Percentiles rank a stretch among this genome's conserved stretches.
Evolutionary conservation across 2,329 filamentous ascomycete genomes (phyloP).

Genomic region (Diaporthe citriasiana): DNA sequence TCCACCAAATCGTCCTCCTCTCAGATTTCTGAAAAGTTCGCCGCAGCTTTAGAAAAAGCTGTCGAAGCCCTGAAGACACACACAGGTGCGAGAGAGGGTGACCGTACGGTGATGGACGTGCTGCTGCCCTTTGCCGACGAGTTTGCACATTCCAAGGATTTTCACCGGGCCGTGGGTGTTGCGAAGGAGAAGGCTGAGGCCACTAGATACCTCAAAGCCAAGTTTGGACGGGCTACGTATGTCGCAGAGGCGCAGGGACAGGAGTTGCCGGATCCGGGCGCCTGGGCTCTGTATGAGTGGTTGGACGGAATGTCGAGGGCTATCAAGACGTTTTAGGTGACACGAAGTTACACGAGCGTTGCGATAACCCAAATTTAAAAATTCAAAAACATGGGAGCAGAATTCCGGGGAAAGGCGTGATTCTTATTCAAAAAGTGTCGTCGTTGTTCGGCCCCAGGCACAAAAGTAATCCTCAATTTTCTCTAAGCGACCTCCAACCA

Average conservation of each 20-base stretch:
- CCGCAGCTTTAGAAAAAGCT: slow-evolving; percentile 38
- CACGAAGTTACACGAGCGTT: not conserved
- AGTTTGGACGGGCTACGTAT: slow-evolving; percentile 50
- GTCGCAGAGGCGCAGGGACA: slow-evolving; percentile 49
- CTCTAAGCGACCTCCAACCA: not conserved
- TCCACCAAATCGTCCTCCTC: not conserved
- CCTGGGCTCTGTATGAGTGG: slow-evolving; percentile 51
- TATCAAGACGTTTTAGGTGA: not conserved
- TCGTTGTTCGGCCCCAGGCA: not conserved
- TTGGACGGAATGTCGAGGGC: slow-evolving; percentile 28
- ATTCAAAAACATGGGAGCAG: too few relatives aligned
- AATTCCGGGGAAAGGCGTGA: too few relatives aligned
- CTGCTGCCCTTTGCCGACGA: slow-evolving; percentile 43
- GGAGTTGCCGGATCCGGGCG: slow-evolving; percentile 50
- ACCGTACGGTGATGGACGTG: slow-evolving; percentile 41
- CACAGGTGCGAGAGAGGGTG: slow-evolving; percentile 45
- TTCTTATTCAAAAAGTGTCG: not conserved
- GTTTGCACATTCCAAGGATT: slow-evolving; percentile 40
- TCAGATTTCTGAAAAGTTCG: slow-evolving; percentile 13
- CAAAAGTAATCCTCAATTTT: too few relatives aligned
- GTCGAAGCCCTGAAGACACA: slow-evolving; percentile 43
- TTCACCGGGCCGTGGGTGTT: slow-evolving; percentile 37
- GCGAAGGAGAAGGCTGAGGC: slow-evolving; percentile 50
- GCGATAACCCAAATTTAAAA: not conserved
- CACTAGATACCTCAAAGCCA: slow-evolving; percentile 47